Evolutionary conservation across 768 basidiomycete species (phyloP).

Genomic region (Leccinum subgranulosum): DNA sequence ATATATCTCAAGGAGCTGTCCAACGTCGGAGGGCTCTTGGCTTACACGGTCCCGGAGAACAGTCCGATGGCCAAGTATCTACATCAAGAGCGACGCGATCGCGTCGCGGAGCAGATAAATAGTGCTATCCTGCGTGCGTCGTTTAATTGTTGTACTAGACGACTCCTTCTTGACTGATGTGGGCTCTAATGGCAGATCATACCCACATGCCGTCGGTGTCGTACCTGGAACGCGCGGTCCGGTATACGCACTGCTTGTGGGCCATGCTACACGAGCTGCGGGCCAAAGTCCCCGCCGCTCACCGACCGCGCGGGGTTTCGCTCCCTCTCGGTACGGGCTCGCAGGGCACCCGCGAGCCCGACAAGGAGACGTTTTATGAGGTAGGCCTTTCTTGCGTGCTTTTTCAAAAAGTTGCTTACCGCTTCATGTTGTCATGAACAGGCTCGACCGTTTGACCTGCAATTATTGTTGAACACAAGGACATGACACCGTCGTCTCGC

Average conservation of each 20-base stretch:
- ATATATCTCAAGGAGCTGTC: constrained; percentile 68
- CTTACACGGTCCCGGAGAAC: constrained; percentile 77
- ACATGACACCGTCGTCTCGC: constrained; percentile 28
- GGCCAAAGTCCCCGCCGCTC: constrained; percentile 35
- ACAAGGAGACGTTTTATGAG: constrained; percentile 36
- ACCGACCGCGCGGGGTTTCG: constrained; percentile 40
- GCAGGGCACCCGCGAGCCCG: constrained; percentile 37
- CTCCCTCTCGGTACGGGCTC: constrained; percentile 37
- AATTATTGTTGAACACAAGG: constrained; percentile 48
- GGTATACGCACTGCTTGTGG: constrained; percentile 67
- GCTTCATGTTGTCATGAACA: constrained; percentile 14
- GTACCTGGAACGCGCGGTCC: constrained; percentile 58
- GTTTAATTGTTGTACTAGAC: not conserved
- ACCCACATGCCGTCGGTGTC: constrained; percentile 53
- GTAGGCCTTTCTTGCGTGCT: constrained; percentile 23
- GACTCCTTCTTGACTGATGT: constrained; percentile 1
- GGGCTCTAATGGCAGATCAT: constrained; percentile 39
- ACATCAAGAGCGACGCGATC: constrained; percentile 70
- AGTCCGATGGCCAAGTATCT: constrained; percentile 77
- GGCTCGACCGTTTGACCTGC: constrained; percentile 54
- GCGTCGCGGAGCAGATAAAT: constrained; percentile 86
- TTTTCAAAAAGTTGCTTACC: not conserved
- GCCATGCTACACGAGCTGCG: constrained; percentile 48
- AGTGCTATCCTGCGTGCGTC: constrained; percentile 78
- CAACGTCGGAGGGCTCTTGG: constrained; percentile 74